Evolutionary conservation across 345 rosid species (phyloP).

Genomic region (Acer saccharum): DNA sequence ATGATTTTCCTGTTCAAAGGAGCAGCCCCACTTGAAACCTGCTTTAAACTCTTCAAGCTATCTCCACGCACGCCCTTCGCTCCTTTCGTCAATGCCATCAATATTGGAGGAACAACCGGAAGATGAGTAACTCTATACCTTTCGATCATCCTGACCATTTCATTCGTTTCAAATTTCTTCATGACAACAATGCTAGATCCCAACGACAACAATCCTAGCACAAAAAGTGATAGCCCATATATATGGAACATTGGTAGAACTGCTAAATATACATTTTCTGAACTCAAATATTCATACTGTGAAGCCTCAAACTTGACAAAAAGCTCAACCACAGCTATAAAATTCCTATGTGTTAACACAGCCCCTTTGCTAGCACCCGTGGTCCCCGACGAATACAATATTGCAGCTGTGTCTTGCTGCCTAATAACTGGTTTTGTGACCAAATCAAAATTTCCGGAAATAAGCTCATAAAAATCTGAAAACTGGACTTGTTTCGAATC

Average conservation of each 20-base stretch:
- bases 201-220: conserved; percentile 58
- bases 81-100: conserved; percentile 48
- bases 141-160: conserved; percentile 50
- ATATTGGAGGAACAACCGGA: conserved; percentile 77
- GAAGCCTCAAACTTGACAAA: conserved; percentile 82
- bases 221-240: conserved; percentile 70
- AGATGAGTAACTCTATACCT: conserved; percentile 66
- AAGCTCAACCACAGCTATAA: conserved; percentile 70
- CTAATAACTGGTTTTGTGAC: conserved; percentile 42
- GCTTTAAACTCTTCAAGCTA: conserved; percentile 66
- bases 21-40: conserved; percentile 89
- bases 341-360: conserved; percentile 64
- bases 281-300: conserved; percentile 49
- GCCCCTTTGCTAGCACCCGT: conserved; percentile 85
- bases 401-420: conserved; percentile 79
- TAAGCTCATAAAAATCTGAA: conserved; percentile 40
- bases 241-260: conserved; percentile 80
- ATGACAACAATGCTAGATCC: conserved; percentile 72
- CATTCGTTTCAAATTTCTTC: conserved; percentile 58
- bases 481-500: conserved; percentile 24
- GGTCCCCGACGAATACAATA: conserved; percentile 84
- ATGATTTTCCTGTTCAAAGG: conserved; percentile 50
- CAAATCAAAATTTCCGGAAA: conserved; percentile 28
- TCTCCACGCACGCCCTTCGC: conserved; percentile 37
- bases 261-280: conserved; percentile 62